These are phyloP conservation scores for Crithidia acanthocephali DNA, from an alignment of 208 protist species.

Conservation along the genomic window DNA sequence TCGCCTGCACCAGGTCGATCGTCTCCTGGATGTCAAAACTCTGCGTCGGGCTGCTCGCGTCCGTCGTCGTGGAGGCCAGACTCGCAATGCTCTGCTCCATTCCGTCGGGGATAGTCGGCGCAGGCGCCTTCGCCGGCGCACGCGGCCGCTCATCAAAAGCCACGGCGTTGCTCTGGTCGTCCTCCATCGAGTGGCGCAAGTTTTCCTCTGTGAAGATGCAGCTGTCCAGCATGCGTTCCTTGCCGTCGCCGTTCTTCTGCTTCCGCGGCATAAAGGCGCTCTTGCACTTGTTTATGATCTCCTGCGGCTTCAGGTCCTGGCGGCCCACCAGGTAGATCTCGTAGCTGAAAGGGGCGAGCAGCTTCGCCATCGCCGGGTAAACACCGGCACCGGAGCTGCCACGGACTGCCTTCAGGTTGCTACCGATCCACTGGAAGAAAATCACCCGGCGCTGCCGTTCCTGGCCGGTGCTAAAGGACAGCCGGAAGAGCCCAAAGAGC, in stretches of 20 bases:
- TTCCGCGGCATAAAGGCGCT: conserved; percentile 48
- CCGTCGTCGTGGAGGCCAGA: conserved; percentile 7
- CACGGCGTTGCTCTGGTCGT: conserved; percentile 35
- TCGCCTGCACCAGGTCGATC: conserved; percentile 52
- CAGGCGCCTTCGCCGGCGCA: neutral
- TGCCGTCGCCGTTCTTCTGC: conserved; percentile 2
- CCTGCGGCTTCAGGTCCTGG: conserved; percentile 62
- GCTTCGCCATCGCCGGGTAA: conserved; percentile 69
- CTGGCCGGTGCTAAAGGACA: conserved; percentile 55
- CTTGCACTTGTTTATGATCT: conserved; percentile 77
- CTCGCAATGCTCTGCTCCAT: conserved; percentile 40
- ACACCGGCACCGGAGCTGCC: conserved; percentile 29
- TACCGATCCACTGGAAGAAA: conserved; percentile 89
- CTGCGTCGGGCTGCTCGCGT: neutral
- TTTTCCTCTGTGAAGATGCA: conserved; percentile 61
- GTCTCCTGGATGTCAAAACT: conserved; percentile 67
- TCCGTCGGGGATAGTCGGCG: conserved; percentile 15
- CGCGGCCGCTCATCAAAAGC: conserved; percentile 11
- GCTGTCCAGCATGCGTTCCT: conserved; percentile 24
- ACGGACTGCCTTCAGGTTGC: conserved; percentile 54
- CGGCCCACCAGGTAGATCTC: conserved; percentile 81
- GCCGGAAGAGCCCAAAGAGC: conserved; percentile 85
- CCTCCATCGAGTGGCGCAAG: conserved; percentile 40
- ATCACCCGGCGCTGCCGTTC: conserved; percentile 58
- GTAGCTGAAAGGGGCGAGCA: conserved; percentile 61